Evolutionary conservation across 2,329 filamentous ascomycete genomes (phyloP), one percentile per base, ranked within the genome.

Genomic region (Colletotrichum brevisporum): DNA sequence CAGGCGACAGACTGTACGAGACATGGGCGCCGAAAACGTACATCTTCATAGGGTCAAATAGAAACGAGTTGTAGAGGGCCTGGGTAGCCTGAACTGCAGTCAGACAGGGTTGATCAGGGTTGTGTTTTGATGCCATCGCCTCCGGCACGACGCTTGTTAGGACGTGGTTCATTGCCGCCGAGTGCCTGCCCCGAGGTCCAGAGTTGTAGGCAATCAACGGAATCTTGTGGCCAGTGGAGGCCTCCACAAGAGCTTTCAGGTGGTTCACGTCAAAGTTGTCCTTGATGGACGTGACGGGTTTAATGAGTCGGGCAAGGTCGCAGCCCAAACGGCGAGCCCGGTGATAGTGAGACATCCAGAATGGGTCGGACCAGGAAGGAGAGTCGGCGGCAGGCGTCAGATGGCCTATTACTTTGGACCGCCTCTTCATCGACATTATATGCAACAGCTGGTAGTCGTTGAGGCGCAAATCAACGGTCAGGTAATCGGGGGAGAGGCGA

Each of bases 21-120:
- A 92, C 89, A 63, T 90, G 90, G 63, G 88, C 90, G n/a, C 92
- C 92, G 58, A 94, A 88, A 41, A 94, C 90, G 73, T 92, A 92
- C 63, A 93, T 89, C 57, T 90, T 89, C 84, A 94, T 89, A 0
- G 90, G 85, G 48, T 94, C 90, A 59, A 90, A 87, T 1, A 91
- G 83, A 67, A 91, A 92, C 1, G 88, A 90, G 4, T 89, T 84
- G 74, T 90, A 93, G 0, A 94, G 83, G 1, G 91, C 89, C 69
- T 87, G 80, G 6, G 91, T 92, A 0, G 90, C 88, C 69, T 92
- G 87, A 10, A 84, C 80, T 0, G 90, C 85, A 0, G 91, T 93
- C 13, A 92, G 78, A 70, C 65, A 71, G 2, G 74, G 74, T 26
- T 59, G 52, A 76, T 70, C 47, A 73, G 21, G 62, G 8, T 73